These are phyloP conservation scores for Metschnikowia bowlesiae DNA, from an alignment of 805 yeast species.

Conservation along the genomic window DNA sequence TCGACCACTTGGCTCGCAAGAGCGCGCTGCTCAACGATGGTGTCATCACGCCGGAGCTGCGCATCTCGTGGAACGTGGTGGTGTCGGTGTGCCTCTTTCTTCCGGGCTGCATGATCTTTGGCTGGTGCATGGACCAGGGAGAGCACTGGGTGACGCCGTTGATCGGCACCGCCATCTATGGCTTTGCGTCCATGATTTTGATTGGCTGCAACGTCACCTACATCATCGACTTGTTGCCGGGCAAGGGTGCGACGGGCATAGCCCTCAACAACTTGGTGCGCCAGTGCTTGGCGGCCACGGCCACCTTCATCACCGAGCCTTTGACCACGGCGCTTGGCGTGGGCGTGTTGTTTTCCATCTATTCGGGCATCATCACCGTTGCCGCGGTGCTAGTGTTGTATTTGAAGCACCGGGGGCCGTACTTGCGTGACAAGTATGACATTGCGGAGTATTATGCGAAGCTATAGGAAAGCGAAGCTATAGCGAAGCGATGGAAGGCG, in stretches of 20 bases:
- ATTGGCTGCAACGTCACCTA: slow-evolving; percentile 80
- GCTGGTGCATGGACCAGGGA: slow-evolving; percentile 72
- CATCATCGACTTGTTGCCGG: slow-evolving; percentile 79
- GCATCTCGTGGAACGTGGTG: slow-evolving; percentile 71
- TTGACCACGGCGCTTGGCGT: slow-evolving; percentile 60
- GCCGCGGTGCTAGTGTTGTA: slow-evolving; percentile 40
- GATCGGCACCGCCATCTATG: slow-evolving; percentile 76
- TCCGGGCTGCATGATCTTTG: slow-evolving; percentile 64
- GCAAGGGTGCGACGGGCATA: slow-evolving; percentile 84
- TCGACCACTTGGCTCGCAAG: slow-evolving; percentile 53
- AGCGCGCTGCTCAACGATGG: slow-evolving; percentile 59
- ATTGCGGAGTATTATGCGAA: slow-evolving; percentile 53
- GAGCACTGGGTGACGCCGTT: slow-evolving; percentile 76
- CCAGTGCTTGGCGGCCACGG: slow-evolving; percentile 68
- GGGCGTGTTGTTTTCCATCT: slow-evolving; percentile 66
- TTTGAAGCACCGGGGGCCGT: slow-evolving; percentile 52
- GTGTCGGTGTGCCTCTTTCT: slow-evolving; percentile 62
- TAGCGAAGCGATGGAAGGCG: too few species aligned
- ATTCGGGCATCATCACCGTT: slow-evolving; percentile 53
- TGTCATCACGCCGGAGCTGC: slow-evolving; percentile 65
- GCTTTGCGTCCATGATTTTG: slow-evolving; percentile 78
- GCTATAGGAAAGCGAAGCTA: slow-evolving; percentile 16
- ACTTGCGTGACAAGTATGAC: slow-evolving; percentile 62
- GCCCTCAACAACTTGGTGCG: slow-evolving; percentile 76
- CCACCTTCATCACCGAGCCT: slow-evolving; percentile 73